phyloP scores from a whole-genome alignment of 208 protist species.

The Trypanosoma caninum region DNA sequence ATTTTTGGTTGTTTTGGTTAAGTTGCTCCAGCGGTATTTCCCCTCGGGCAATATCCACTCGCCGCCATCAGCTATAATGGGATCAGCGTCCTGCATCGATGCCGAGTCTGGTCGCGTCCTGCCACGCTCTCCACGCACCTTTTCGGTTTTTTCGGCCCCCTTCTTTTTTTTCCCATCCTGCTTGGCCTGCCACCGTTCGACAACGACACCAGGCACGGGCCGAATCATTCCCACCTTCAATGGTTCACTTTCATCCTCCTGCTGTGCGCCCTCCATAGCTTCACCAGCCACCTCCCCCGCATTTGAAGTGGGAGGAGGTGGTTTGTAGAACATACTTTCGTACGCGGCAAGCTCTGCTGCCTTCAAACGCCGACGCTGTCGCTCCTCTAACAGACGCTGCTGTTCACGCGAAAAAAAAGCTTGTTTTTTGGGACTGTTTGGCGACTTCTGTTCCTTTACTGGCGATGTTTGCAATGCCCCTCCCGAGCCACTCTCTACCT shows the following conservation, averaged over 20 bases:
- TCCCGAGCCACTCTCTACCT: not conserved
- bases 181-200: conserved; percentile 12
- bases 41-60: conserved; percentile 44
- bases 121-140: not conserved
- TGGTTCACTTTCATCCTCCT: no score
- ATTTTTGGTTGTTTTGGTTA: not conserved
- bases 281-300: no score
- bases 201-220: conserved; percentile 35
- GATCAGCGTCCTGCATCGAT: conserved; percentile 6
- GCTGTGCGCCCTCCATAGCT: no score
- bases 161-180: conserved; percentile 1
- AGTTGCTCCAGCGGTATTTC: conserved; percentile 27
- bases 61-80: conserved; percentile 49
- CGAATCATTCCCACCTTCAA: conserved; percentile 4
- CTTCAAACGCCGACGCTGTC: conserved; percentile 15
- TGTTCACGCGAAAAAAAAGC: conserved; percentile 15
- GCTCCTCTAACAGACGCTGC: conserved; percentile 14
- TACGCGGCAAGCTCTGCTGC: conserved; percentile 24
- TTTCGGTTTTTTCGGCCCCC: not conserved
- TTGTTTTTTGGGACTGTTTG: not conserved
- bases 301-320: not conserved
- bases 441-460: not conserved
- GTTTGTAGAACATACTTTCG: conserved; percentile 20
- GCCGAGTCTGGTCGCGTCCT: not conserved
- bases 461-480: not conserved